phyloP scores from a whole-genome alignment of 2,329 filamentous ascomycete species.

The Hypoxylon sp. region DNA sequence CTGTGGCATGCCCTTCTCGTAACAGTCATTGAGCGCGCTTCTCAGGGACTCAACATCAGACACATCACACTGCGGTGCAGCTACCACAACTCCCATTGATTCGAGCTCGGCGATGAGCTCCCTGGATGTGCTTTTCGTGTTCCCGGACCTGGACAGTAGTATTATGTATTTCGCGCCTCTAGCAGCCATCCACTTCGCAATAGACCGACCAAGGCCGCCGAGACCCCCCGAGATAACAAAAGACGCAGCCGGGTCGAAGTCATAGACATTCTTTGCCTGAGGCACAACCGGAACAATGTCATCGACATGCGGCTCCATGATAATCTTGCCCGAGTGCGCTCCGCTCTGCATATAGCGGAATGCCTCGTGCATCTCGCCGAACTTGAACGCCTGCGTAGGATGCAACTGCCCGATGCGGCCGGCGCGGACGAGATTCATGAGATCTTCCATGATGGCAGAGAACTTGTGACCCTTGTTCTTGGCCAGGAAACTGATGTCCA shows the following conservation, averaged over 20 bases:
- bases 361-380: no score
- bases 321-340: conserved; percentile 38
- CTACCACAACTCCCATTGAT: conserved; percentile 24
- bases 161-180: conserved; percentile 40
- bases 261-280: no score
- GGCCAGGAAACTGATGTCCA: no score
- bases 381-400: no score
- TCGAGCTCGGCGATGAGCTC: conserved; percentile 33
- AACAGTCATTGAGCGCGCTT: conserved; percentile 27
- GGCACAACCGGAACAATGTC: no score
- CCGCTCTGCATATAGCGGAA: conserved; percentile 40
- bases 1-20: conserved; percentile 41
- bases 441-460: no score
- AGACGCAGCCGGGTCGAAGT: conserved; percentile 40
- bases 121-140: conserved; percentile 26
- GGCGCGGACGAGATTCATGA: no score
- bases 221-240: conserved; percentile 44
- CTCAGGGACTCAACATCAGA: conserved; percentile 26
- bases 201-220: conserved; percentile 43
- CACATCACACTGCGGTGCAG: conserved; percentile 39
- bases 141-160: conserved; percentile 38
- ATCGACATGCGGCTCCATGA: no score
- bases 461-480: no score
- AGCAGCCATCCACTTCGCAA: conserved; percentile 41
- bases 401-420: no score